Percentiles rank a stretch among this genome's conserved stretches.
These are phyloP conservation scores for Tolypocladium sp. DNA, from an alignment of 2,329 filamentous ascomycete species.

Conservation along the genomic window DNA sequence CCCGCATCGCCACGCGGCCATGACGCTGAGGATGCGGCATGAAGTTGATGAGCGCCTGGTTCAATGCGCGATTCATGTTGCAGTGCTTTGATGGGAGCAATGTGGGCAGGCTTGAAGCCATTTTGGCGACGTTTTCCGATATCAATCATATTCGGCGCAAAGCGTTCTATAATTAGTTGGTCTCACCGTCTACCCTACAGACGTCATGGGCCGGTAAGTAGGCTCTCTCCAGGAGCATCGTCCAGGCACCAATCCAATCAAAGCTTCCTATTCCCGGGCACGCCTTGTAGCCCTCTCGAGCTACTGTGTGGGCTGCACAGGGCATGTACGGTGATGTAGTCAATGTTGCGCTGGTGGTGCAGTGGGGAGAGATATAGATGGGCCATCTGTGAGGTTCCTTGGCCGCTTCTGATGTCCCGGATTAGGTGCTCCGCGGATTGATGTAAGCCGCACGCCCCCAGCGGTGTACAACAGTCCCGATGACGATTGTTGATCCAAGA, in stretches of 20 bases:
- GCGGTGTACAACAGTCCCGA: background rate
- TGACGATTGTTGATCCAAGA: background rate
- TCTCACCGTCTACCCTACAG: background rate
- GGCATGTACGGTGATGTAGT: background rate
- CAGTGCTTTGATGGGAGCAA: background rate
- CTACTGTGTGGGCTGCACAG: background rate
- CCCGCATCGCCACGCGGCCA: background rate
- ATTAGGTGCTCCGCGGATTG: background rate
- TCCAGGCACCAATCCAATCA: background rate
- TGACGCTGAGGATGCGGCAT: background rate
- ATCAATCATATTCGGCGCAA: no score
- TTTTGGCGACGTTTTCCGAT: background rate
- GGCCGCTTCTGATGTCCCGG: background rate
- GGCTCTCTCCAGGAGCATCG: background rate
- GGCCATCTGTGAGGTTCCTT: background rate
- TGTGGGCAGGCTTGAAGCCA: background rate
- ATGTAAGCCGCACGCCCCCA: background rate
- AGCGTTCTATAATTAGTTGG: background rate
- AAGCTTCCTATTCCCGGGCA: background rate
- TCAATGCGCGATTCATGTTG: background rate
- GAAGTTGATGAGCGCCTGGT: background rate
- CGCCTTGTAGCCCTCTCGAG: background rate
- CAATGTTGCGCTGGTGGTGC: background rate
- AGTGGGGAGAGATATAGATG: background rate
- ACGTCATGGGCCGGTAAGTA: background rate